These are phyloP conservation scores for Phlebopus sp. DNA, from an alignment of 1,284 basidiomycete genomes.

Conservation along the genomic window DNA sequence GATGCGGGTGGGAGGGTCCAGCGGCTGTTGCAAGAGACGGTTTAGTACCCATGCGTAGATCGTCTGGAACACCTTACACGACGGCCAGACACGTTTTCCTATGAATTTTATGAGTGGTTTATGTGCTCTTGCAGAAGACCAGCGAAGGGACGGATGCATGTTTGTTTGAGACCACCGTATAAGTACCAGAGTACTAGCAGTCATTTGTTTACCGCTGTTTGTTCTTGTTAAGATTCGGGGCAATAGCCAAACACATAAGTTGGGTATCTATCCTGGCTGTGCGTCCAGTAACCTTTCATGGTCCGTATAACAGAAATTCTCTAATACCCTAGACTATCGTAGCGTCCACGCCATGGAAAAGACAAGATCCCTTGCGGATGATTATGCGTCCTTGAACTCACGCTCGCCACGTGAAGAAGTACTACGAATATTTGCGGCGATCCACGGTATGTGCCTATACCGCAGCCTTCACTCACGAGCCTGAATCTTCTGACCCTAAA, in stretches of 20 bases:
- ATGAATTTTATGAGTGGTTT: constrained; percentile 79
- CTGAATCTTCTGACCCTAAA: constrained; percentile 14
- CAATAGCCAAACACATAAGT: constrained; percentile 16
- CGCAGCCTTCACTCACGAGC: constrained; percentile 4
- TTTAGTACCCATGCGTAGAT: constrained; percentile 1
- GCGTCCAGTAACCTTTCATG: constrained; percentile 4
- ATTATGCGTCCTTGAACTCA: constrained; percentile 19
- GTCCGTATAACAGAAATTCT: neutral
- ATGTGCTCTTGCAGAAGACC: constrained; percentile 40
- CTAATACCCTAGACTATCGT: neutral
- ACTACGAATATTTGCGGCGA: constrained; percentile 10
- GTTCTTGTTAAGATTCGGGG: constrained; percentile 23
- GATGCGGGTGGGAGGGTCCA: constrained; percentile 67
- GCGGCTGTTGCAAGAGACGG: constrained; percentile 42
- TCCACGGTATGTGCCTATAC: constrained; percentile 15
- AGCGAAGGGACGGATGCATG: constrained; percentile 21
- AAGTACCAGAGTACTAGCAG: neutral
- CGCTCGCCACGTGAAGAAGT: constrained; percentile 8
- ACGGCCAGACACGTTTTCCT: constrained; percentile 65
- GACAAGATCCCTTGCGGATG: constrained; percentile 8
- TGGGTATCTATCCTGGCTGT: constrained; percentile 19
- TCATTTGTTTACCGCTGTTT: constrained; percentile 16
- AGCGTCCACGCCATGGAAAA: constrained; percentile 15
- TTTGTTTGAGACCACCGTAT: neutral
- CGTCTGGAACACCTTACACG: constrained; percentile 39